phyloP scores from a whole-genome alignment of 306 rosid species.

The Cucumis sativus region DNA sequence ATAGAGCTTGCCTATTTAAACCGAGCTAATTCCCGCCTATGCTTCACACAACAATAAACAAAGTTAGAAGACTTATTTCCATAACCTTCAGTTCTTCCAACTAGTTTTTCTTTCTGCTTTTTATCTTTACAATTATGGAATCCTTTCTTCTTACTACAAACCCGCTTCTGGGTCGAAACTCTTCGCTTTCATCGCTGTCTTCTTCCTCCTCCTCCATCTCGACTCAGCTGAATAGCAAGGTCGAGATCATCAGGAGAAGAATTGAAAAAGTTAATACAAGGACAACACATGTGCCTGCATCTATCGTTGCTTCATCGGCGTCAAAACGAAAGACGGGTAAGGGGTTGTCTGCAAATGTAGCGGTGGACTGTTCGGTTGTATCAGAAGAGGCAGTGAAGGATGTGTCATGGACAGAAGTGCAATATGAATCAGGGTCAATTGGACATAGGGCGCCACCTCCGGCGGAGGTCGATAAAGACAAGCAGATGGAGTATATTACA shows the following conservation, averaged over 20 bases:
- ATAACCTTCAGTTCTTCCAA: not conserved
- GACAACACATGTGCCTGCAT: not conserved
- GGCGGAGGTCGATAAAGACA: not conserved
- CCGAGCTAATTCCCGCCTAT: not conserved
- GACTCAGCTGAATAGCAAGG: not conserved
- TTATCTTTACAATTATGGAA: not conserved
- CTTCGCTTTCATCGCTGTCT: not conserved
- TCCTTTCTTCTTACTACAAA: not conserved
- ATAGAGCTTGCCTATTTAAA: not conserved
- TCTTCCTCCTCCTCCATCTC: not conserved
- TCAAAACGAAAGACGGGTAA: conserved; percentile 21
- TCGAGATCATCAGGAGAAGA: not conserved
- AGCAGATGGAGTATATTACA: conserved; percentile 44
- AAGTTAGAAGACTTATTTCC: not conserved
- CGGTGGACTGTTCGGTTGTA: conserved; percentile 2
- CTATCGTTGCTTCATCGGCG: conserved; percentile 23
- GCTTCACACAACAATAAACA: not conserved
- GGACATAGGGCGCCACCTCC: conserved; percentile 45
- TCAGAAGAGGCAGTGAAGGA: not conserved
- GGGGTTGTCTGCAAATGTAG: conserved; percentile 8
- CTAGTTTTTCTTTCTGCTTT: not conserved
- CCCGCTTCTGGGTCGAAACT: not conserved
- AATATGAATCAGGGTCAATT: conserved; percentile 51
- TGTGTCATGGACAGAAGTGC: conserved; percentile 37
- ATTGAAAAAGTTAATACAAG: not conserved